A percentile compares a stretch with the other conserved stretches of the same genome.
phyloP scores from a whole-genome alignment of 2,329 filamentous ascomycete species.

The Hypoxylon rubiginosum region DNA sequence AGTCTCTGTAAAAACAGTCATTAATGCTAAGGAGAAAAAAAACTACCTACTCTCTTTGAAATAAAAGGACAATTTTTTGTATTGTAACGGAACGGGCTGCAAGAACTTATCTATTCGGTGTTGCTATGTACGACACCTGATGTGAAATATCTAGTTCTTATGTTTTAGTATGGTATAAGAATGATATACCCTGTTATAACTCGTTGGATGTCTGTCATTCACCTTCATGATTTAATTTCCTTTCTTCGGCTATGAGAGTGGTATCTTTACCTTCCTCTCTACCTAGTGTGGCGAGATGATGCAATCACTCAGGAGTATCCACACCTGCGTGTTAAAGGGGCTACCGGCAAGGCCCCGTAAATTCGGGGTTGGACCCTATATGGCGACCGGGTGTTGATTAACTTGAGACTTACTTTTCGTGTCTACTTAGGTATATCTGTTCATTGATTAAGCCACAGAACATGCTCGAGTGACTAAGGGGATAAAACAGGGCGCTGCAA shows the following conservation, averaged over 20 bases:
- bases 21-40: background rate
- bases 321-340: background rate
- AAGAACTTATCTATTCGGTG: slow-evolving; percentile 3
- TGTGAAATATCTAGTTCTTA: slow-evolving; percentile 11
- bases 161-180: slow-evolving; percentile 34
- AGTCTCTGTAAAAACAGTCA: slow-evolving; percentile 24
- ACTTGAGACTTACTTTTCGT: background rate
- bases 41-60: background rate
- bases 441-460: background rate
- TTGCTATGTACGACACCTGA: slow-evolving; percentile 11
- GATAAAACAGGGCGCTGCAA: background rate
- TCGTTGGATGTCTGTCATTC: slow-evolving; percentile 24
- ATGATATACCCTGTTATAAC: slow-evolving; percentile 39
- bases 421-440: background rate
- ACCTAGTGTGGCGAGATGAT: background rate
- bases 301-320: background rate
- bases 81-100: background rate
- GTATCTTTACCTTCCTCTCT: background rate
- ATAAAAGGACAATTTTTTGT: background rate
- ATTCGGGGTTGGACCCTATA: background rate
- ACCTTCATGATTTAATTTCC: background rate
- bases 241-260: background rate
- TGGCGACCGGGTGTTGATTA: background rate
- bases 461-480: background rate
- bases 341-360: background rate